Conservation (phyloP, 371 early-diverging fungal species). For the Syncephalastrum contaminatum region DNA sequence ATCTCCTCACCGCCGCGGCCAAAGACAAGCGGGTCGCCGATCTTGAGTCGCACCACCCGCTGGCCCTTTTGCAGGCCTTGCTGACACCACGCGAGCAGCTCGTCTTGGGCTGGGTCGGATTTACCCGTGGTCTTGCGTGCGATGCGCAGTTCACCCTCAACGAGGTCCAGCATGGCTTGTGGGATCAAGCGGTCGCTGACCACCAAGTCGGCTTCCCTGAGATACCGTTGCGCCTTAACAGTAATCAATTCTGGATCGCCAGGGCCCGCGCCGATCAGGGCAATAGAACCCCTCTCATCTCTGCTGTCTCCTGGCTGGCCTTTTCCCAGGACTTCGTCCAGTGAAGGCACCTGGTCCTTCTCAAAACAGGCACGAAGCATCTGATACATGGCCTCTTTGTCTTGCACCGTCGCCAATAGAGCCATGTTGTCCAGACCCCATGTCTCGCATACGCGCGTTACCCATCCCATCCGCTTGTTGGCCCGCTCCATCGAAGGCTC, state of each 20-base stretch:
- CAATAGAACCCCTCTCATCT: constrained; percentile 37
- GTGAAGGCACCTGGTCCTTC: constrained; percentile 26
- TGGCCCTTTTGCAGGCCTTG: constrained; percentile 65
- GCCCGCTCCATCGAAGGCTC: constrained; percentile 67
- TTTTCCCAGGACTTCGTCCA: constrained; percentile 21
- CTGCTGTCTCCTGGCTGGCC: constrained; percentile 1
- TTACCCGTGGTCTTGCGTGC: constrained; percentile 63
- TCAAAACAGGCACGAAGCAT: constrained; percentile 61
- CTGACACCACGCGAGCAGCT: constrained; percentile 66
- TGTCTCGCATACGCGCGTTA: constrained; percentile 66
- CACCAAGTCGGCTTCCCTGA: constrained; percentile 75
- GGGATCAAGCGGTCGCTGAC: constrained; percentile 83
- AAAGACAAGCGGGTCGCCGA: constrained; percentile 89
- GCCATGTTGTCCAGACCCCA: constrained; percentile 46
- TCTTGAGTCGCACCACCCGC: constrained; percentile 84
- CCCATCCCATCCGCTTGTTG: constrained; percentile 82
- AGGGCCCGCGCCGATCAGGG: constrained; percentile 86
- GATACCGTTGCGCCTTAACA: constrained; percentile 58
- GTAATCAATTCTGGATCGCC: constrained; percentile 82
- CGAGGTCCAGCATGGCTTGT: constrained; percentile 58
- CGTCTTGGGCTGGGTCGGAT: constrained; percentile 72
- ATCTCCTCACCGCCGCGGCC: constrained; percentile 94
- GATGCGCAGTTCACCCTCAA: constrained; percentile 63
- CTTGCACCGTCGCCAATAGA: constrained; percentile 18
- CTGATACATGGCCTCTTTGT: constrained; percentile 37